Evolutionary conservation across 768 basidiomycete species (phyloP), one percentile per base, ranked within the genome.

Genomic region (Coprinopsis strossmayeri): DNA sequence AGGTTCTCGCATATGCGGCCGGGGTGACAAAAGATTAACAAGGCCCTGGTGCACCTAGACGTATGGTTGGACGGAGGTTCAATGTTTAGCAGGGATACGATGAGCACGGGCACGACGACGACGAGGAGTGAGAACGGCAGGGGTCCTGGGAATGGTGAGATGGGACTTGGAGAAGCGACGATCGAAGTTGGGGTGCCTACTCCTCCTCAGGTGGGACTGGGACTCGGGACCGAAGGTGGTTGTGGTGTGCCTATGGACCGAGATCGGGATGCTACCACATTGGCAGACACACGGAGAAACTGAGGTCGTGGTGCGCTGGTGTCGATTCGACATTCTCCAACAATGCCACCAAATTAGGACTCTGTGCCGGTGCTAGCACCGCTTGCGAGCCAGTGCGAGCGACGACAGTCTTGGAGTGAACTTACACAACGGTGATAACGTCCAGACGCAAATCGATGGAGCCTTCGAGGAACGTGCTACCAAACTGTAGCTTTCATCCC

Each of bases 91-190:
- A 3, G 28, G 2, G 49, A 32, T 4, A 45, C 45, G 13, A 46
- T 35, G 12, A 51, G 21, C 21, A 44, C 39, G 25, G 43, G 39
- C 25, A 41, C n/a, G n/a, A n/a, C 50, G 12, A 51, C 50, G 3
- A 46, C 50, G 27, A n/a, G n/a, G n/a, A 51, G 50, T 46, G 50
- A 45, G 26, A 51, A 45, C 40, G 50, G 50, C 10, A 34, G 50
- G 12, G 28, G 44, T 2, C 35, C 18, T 39, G 35, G 38, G 44
- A 28, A 43, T 13, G 17, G 27, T 30, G 18, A n/a, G 18, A 18
- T 3, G 13, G 15, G 5, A 5, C 20, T 45, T n/a, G 49, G 49
- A 35, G 49, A 50, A 28, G 50, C 43, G 21, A 51, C 50, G n/a
- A 45, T 51, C 18, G 50, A 46, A 2, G 50, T 43, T 10, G 37